These are phyloP conservation scores for Amanita inopinata DNA, from an alignment of 768 basidiomycete genomes.

Conservation along the genomic window DNA sequence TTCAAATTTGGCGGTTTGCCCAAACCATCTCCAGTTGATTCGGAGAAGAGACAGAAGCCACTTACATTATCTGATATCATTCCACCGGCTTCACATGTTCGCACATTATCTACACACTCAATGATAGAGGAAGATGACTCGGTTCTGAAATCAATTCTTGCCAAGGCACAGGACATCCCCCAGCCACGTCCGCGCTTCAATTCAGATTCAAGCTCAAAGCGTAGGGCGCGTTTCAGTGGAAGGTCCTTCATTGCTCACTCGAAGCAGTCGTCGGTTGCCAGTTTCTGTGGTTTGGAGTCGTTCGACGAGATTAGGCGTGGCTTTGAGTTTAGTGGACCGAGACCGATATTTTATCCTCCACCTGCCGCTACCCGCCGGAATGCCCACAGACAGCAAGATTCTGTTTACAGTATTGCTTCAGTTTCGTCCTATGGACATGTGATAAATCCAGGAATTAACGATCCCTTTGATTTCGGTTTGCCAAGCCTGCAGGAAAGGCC, in stretches of 20 bases:
- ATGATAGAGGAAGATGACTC: constrained; percentile 40
- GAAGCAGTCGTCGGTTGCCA: constrained; percentile 41
- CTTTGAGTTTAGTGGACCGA: constrained; percentile 59
- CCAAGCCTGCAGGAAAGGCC: constrained; percentile 46
- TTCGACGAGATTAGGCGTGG: constrained; percentile 74
- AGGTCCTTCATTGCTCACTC: constrained; percentile 24
- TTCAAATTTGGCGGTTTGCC: constrained; percentile 68
- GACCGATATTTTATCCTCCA: constrained; percentile 60
- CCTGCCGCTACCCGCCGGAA: constrained; percentile 25
- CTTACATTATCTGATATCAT: constrained; percentile 71
- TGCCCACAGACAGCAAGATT: constrained; percentile 42
- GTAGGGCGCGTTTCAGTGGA: constrained; percentile 14
- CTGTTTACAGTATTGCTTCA: constrained; percentile 65
- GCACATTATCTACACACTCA: constrained; percentile 37
- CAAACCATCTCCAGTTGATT: constrained; percentile 14
- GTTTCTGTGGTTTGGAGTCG: constrained; percentile 65
- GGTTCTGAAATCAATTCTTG: constrained; percentile 45
- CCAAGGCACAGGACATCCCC: constrained; percentile 29
- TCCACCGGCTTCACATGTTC: constrained; percentile 47
- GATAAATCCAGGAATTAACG: constrained; percentile 47
- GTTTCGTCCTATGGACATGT: constrained; percentile 72
- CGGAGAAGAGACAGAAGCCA: constrained; percentile 20
- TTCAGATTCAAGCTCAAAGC: constrained; percentile 36
- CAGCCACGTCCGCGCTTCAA: constrained; percentile 26
- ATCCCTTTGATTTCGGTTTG: constrained; percentile 69